Evolutionary conservation across 805 yeast genomes (phyloP).

Genomic region (Metschnikowia peoriensis): DNA sequence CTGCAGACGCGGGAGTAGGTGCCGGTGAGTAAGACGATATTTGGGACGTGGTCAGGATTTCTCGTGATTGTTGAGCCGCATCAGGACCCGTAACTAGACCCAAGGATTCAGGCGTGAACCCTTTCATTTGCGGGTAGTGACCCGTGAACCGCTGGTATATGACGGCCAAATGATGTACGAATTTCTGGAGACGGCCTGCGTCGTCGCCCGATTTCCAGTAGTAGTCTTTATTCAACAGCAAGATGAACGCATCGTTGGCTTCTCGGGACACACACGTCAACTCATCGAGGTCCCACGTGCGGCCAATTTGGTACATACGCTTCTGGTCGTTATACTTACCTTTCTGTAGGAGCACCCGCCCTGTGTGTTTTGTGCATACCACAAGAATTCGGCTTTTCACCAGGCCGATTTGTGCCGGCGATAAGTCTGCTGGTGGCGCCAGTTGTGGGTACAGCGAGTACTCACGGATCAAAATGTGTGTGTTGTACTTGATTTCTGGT

Average conservation of each 20-base stretch:
- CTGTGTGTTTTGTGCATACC: slow-evolving; percentile 61
- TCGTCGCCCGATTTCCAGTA: slow-evolving; percentile 62
- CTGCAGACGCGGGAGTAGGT: not conserved
- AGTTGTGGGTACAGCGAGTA: slow-evolving; percentile 66
- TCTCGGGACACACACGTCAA: slow-evolving; percentile 53
- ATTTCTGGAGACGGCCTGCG: slow-evolving; percentile 32
- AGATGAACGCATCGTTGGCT: slow-evolving; percentile 54
- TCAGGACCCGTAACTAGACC: slow-evolving; percentile 18
- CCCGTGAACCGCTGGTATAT: slow-evolving; percentile 36
- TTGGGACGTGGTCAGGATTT: too few species aligned
- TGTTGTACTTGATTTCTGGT: slow-evolving; percentile 51
- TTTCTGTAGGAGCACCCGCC: slow-evolving; percentile 74
- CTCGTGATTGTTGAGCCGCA: too few species aligned
- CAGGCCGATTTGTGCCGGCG: slow-evolving; percentile 36
- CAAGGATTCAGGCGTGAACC: slow-evolving; percentile 33
- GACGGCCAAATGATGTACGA: slow-evolving; percentile 31
- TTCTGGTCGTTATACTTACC: slow-evolving; percentile 73
- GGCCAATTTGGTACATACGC: slow-evolving; percentile 80
- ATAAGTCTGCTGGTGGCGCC: slow-evolving; percentile 60
- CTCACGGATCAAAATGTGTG: slow-evolving; percentile 75
- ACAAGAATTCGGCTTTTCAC: slow-evolving; percentile 60
- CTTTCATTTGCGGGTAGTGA: slow-evolving; percentile 35
- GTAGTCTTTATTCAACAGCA: slow-evolving; percentile 71
- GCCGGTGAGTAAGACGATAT: not conserved
- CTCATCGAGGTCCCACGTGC: slow-evolving; percentile 87